phyloP scores from a whole-genome alignment of 2,329 filamentous ascomycete species.

The Phyllosticta citriasiana region DNA sequence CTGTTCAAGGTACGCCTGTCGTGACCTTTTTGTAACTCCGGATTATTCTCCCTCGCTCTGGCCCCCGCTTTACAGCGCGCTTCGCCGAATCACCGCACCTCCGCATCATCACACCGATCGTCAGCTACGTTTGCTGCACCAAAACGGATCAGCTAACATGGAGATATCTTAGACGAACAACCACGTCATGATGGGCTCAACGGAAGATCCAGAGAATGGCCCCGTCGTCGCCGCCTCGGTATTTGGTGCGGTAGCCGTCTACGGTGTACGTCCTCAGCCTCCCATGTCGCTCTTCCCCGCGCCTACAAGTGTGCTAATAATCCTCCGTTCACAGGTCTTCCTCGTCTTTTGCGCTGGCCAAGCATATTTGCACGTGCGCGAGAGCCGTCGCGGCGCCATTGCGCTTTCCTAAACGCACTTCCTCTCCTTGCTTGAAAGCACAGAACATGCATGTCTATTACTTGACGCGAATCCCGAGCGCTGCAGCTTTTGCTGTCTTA shows the following conservation, averaged over 20 bases:
- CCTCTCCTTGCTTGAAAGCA: not conserved
- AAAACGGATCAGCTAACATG: conserved; percentile 14
- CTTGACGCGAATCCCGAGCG: not conserved
- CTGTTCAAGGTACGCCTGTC: conserved; percentile 55
- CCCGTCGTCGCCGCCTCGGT: conserved; percentile 72
- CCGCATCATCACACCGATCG: not conserved
- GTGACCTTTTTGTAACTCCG: not conserved
- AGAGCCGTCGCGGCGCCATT: conserved; percentile 76
- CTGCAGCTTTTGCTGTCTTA: not conserved
- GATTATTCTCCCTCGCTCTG: not conserved
- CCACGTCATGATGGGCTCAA: conserved; percentile 72
- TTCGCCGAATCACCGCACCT: not conserved
- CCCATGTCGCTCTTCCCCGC: not conserved
- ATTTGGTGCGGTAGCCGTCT: conserved; percentile 80
- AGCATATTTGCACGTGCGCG: conserved; percentile 73
- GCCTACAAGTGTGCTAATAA: not conserved
- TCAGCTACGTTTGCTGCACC: not conserved
- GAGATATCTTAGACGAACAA: conserved; percentile 47
- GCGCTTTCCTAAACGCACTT: conserved; percentile 45
- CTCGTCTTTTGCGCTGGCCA: conserved; percentile 86
- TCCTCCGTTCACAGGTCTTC: conserved; percentile 56
- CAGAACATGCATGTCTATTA: not conserved
- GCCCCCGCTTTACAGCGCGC: not conserved
- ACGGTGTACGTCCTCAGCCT: conserved; percentile 55
- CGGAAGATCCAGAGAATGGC: conserved; percentile 60